These are phyloP conservation scores for Ceratonia siliqua DNA, from an alignment of 306 rosid genomes.

Conservation along the genomic window DNA sequence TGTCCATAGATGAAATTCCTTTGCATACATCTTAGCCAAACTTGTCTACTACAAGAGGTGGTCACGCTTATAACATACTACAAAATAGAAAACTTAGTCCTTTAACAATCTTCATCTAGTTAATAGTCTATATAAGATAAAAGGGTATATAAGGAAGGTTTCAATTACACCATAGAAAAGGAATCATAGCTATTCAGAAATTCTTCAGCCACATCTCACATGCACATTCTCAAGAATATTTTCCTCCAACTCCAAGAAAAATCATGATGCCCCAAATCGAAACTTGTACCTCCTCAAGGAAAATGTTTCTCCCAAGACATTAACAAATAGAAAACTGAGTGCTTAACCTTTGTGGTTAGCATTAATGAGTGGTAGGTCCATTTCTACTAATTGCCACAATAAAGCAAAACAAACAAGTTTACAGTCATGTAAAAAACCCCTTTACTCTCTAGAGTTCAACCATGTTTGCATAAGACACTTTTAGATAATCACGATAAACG, in stretches of 20 bases:
- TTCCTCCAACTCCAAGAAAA: constrained; percentile 7
- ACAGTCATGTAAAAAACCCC: neutral
- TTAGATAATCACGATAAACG: too few species aligned
- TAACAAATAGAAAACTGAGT: neutral
- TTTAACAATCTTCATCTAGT: too few species aligned
- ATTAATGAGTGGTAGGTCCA: constrained; percentile 32
- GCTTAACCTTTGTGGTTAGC: neutral
- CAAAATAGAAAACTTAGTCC: neutral
- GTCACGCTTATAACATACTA: neutral
- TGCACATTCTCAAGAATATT: neutral
- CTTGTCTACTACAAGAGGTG: too few species aligned
- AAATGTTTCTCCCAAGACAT: neutral
- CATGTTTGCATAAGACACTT: too few species aligned
- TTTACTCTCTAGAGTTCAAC: too few species aligned
- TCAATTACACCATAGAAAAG: neutral
- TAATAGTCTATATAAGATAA: too few species aligned
- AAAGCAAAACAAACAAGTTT: neutral
- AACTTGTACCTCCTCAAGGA: neutral
- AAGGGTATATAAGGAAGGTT: too few species aligned
- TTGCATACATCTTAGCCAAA: neutral
- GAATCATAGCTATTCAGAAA: neutral
- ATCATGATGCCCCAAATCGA: neutral
- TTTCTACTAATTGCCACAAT: constrained; percentile 13
- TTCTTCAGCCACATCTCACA: neutral
- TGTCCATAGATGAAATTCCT: too few species aligned